Percentiles rank a stretch among this genome's conserved stretches.
Conservation (phyloP, 164 flowering plant genomes). For the Liquidambar formosana region DNA sequence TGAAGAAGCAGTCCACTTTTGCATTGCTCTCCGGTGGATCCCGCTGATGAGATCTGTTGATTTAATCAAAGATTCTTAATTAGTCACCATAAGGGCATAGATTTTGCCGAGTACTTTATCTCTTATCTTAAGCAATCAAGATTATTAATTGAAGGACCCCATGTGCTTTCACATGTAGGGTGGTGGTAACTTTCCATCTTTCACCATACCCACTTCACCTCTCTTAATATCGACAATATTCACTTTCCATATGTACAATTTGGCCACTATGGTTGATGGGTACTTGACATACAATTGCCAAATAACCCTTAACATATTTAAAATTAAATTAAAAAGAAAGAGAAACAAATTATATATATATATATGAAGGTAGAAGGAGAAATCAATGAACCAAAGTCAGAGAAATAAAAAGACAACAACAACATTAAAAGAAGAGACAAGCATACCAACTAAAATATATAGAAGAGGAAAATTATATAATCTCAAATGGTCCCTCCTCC, state of each 20-base stretch:
- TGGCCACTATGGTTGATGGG: conserved; percentile 2
- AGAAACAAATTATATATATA: background rate
- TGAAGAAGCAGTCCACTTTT: too few relatives aligned
- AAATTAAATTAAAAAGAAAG: background rate
- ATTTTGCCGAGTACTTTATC: background rate
- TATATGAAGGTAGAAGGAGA: too few relatives aligned
- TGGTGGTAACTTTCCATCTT: too few relatives aligned
- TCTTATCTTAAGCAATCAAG: background rate
- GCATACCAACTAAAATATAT: too few relatives aligned
- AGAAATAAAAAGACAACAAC: too few relatives aligned
- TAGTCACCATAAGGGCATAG: background rate
- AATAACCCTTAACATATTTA: background rate
- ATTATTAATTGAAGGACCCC: conserved; percentile 3
- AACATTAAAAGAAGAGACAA: too few relatives aligned
- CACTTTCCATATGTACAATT: background rate
- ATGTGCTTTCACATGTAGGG: too few relatives aligned
- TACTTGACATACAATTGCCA: conserved; percentile 6
- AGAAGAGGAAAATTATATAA: too few relatives aligned
- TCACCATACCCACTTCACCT: background rate
- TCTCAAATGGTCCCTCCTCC: too few relatives aligned
- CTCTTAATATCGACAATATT: background rate
- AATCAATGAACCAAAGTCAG: too few relatives aligned
- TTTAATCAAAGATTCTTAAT: background rate
- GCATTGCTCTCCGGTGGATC: background rate
- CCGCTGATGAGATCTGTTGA: background rate